Evolutionary conservation across 441 rosid genomes (phyloP), one percentile per base, ranked within the genome.

Genomic region (Geranium incanum): DNA sequence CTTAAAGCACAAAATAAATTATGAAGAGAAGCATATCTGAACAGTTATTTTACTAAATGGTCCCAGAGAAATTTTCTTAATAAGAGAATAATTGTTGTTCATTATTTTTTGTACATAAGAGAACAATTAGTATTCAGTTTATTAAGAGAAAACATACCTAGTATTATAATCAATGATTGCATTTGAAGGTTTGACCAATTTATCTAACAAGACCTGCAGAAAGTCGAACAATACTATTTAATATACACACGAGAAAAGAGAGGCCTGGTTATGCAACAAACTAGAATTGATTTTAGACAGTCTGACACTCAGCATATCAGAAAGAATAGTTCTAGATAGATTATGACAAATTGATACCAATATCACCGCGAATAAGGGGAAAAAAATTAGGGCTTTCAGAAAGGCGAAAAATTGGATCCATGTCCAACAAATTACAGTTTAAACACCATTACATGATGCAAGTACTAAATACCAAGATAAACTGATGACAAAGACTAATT

Each of bases 111-210:
- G 33, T 23, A 23, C 1, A 23, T 23, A 23, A 23, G 33, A 23
- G 33, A 23, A 23, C 33, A 23, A 23, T 23, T 23, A 23, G 33
- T 0, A 23, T 23, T 23, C 63, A 57, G 21, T 57, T 21, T 57
- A 57, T 57, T 15, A 15, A 16, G 13, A 57, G 19, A 76, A 57
- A 48, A 72, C 66, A 60, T 82, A 95, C 99, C 96, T 87, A 68
- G 97, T 95, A 78, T 89, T 90, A 80, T 92, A 95, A 80, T 95
- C 97, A 57, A 85, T 81, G 5, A 95, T 95, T 19, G 78, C 71
- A 41, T 95, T 95, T 73, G 82, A 66, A 37, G 97, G 99, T 79
- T 86, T 92, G 70, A 95, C 99, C 84, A 95, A 80, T 85, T 90
- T 86, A 79, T 92, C 99, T 68, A 92, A 75, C 72, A 95, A 72